Evolutionary conservation across 768 basidiomycete genomes (phyloP).

Genomic region (Kwoniella bestiolae): DNA sequence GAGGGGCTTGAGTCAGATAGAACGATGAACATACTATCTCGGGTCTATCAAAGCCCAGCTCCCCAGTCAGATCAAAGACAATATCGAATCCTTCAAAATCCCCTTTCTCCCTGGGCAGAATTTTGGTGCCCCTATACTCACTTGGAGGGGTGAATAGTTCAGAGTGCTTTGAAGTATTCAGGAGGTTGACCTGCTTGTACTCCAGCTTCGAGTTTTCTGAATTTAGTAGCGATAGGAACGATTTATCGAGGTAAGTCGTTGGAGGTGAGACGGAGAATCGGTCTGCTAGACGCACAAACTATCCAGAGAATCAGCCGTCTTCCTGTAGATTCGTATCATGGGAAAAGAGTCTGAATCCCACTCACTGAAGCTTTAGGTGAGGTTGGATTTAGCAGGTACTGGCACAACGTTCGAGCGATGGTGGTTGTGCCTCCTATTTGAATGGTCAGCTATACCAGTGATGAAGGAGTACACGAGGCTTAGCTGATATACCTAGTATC

Average conservation of each 20-base stretch:
- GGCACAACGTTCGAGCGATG: conserved; percentile 30
- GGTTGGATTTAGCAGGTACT: conserved; percentile 28
- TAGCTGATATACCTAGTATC: conserved; percentile 31
- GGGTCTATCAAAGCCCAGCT: conserved; percentile 51
- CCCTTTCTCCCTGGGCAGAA: not conserved
- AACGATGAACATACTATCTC: conserved; percentile 51
- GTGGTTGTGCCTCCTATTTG: conserved; percentile 40
- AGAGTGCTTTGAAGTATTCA: conserved; percentile 26
- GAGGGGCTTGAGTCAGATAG: no score
- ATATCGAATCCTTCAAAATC: conserved; percentile 38
- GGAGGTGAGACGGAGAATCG: conserved; percentile 50
- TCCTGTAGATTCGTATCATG: not conserved
- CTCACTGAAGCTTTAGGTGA: conserved; percentile 27
- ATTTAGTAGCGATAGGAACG: conserved; percentile 40
- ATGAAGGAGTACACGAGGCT: not conserved
- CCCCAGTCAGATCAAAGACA: conserved; percentile 54
- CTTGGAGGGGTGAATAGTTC: conserved; percentile 42
- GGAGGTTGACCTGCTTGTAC: conserved; percentile 53
- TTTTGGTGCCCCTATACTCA: conserved; percentile 13
- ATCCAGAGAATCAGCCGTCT: not conserved
- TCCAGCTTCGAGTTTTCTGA: conserved; percentile 28
- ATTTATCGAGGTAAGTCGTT: conserved; percentile 53
- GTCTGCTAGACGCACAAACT: conserved; percentile 46
- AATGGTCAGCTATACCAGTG: not conserved
- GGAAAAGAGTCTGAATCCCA: not conserved